Conservation (phyloP, 768 basidiomycete genomes). For the Termitomyces sp. region DNA sequence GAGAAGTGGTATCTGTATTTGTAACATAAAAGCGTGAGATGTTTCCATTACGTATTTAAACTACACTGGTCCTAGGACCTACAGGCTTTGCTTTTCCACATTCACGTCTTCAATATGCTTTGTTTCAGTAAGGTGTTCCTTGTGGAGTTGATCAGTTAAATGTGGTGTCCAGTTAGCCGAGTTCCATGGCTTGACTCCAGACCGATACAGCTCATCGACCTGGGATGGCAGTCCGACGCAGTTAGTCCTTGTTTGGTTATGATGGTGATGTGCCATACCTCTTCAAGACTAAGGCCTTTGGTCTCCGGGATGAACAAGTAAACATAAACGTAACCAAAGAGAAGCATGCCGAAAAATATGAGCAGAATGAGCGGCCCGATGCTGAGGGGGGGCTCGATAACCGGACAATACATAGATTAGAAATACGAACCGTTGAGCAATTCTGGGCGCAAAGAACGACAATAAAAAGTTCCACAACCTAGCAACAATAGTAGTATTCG, state of each 20-base stretch:
- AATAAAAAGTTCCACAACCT: constrained; percentile 78
- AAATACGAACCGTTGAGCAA: constrained; percentile 34
- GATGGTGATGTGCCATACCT: constrained; percentile 31
- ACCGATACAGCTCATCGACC: constrained; percentile 73
- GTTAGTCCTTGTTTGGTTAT: neutral
- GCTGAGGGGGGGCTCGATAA: constrained; percentile 20
- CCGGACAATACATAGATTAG: neutral
- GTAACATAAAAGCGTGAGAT: constrained; percentile 2
- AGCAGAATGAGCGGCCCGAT: constrained; percentile 73
- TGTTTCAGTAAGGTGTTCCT: constrained; percentile 17
- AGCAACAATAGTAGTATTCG: neutral
- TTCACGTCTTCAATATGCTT: constrained; percentile 12
- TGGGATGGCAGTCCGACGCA: constrained; percentile 15
- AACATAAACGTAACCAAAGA: constrained; percentile 67
- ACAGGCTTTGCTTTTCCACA: constrained; percentile 12
- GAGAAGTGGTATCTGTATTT: neutral
- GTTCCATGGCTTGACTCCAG: constrained; percentile 64
- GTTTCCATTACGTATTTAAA: neutral
- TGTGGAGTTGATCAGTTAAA: constrained; percentile 35
- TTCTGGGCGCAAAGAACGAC: constrained; percentile 67
- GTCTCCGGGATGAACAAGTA: constrained; percentile 79
- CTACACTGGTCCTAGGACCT: neutral
- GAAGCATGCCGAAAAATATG: constrained; percentile 72
- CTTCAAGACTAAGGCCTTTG: constrained; percentile 71
- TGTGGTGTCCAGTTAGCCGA: constrained; percentile 56